Base-by-base conservation (phyloP, 352 stramenopile genomes). In the Globisporangium spinosum region DNA sequence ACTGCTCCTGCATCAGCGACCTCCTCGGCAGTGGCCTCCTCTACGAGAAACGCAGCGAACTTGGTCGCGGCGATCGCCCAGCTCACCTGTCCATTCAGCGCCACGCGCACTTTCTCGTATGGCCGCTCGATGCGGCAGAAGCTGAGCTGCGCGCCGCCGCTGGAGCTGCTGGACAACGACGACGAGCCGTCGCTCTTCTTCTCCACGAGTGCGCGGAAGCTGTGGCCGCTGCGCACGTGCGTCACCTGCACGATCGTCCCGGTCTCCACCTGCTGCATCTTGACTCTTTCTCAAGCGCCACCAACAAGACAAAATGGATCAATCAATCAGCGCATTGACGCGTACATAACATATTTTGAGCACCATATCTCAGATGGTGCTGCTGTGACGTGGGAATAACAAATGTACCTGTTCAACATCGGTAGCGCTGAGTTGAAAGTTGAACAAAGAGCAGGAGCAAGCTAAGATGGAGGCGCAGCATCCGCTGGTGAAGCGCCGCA, bases 71-170 rank as follows among this genome's bases (percentile, higher is more conserved):
- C 73, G 40, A 83, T 56, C n/a, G 78, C 76, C 83, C 85, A 94
- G 32, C 65, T 79, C 25, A 89, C 82, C 34, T 82, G 69, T 38
- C 78, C 80, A 34, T 88, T 92, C 29, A 91, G 79, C 40, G 84
- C 79, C 51, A 93, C 79, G n/a, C 85, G 85, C 27, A 94, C 76
- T 72, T 90, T 91, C 72, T 93, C 84, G 68, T 90, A 93, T 32
- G 84, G 87, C 17, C 77, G 76, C 57, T 90, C 76, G 29, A 91
- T 58, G 47, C 78, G 78, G 51, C 83, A 88, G 5, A 94, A 73
- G 38, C 78, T 87, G 68, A 89, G 67, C n/a, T 72, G 69, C 57
- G 74, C 68, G 20, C 5, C 17, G 9, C 27, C 58, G 32, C 29
- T 1, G 66, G 51, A 13, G 38, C 53, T 60, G 61, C 49, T 59